These are phyloP conservation scores for Panaeolus cyanescens DNA, from an alignment of 768 basidiomycete genomes.

Conservation along the genomic window DNA sequence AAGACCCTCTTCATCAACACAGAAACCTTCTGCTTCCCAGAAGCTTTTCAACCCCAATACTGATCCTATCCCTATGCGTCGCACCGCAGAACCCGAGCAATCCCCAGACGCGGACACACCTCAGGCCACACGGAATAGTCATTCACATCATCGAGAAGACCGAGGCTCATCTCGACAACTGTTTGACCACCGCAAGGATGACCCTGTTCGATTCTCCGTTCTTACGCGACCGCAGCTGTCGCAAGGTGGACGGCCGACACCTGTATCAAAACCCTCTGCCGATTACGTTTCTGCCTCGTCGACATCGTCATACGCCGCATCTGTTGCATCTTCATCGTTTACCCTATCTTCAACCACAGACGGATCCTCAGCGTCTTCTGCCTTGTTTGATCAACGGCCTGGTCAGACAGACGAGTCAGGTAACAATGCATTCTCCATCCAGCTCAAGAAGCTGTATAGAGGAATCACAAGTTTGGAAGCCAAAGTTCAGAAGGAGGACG, in stretches of 20 bases:
- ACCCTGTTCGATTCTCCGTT: constrained; percentile 83
- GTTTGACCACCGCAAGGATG: constrained; percentile 89
- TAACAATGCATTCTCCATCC: constrained; percentile 68
- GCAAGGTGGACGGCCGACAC: constrained; percentile 39
- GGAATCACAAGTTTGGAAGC: constrained; percentile 79
- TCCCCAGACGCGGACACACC: constrained; percentile 49
- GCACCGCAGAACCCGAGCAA: constrained; percentile 64
- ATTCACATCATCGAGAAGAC: constrained; percentile 26
- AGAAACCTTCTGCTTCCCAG: constrained; percentile 33
- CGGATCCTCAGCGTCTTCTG: constrained; percentile 69
- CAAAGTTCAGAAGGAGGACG: constrained; percentile 65
- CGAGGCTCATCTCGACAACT: constrained; percentile 56
- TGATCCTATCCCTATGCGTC: constrained; percentile 63
- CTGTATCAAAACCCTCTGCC: constrained; percentile 61
- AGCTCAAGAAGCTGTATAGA: constrained; percentile 84
- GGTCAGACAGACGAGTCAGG: constrained; percentile 50
- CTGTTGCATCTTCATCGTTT: constrained; percentile 63
- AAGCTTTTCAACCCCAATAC: constrained; percentile 77
- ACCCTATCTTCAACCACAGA: constrained; percentile 79
- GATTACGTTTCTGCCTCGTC: constrained; percentile 76
- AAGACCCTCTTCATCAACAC: constrained; percentile 29
- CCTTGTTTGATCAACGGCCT: constrained; percentile 52
- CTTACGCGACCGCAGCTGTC: constrained; percentile 49
- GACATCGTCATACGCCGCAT: constrained; percentile 70
- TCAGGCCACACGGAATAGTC: constrained; percentile 49